Evolutionary conservation across 208 protist species (phyloP).

Genomic region (Acanthamoeba castellanii): DNA sequence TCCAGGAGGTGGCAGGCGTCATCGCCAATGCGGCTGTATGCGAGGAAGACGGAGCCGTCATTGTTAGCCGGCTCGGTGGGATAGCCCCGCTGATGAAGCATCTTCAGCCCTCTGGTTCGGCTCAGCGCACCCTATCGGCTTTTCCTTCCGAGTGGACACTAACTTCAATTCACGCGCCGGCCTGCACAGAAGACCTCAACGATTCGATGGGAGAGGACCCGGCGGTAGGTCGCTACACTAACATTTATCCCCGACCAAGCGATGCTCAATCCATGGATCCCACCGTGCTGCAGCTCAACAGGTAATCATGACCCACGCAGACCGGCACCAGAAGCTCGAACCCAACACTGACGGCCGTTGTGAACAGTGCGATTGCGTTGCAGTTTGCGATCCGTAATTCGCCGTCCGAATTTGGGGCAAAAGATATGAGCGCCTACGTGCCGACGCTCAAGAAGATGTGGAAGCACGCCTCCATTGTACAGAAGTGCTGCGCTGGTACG

Average conservation of each 20-base stretch:
- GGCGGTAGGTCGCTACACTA: neutral
- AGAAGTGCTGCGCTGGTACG: conserved; percentile 50
- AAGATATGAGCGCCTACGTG: conserved; percentile 41
- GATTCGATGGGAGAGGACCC: neutral
- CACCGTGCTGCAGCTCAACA: conserved; percentile 57
- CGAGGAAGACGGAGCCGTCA: conserved; percentile 51
- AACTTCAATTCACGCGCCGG: neutral
- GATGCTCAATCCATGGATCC: conserved; percentile 44
- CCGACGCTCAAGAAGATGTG: conserved; percentile 52
- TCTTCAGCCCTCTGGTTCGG: conserved; percentile 8
- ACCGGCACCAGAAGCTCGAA: too few species aligned
- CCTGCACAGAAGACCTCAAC: neutral
- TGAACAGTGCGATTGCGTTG: conserved; percentile 25
- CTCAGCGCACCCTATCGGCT: neutral
- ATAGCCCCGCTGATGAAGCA: conserved; percentile 67
- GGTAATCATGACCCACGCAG: neutral
- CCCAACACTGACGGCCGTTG: neutral
- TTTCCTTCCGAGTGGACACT: neutral
- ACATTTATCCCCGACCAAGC: conserved; percentile 32
- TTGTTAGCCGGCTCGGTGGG: conserved; percentile 30
- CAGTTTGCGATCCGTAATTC: conserved; percentile 53
- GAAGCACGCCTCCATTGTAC: conserved; percentile 63
- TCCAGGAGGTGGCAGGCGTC: conserved; percentile 48
- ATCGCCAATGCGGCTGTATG: conserved; percentile 53
- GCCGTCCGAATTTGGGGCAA: conserved; percentile 24